Evolutionary conservation across 345 rosid species (phyloP).

Genomic region (Syzygium aromaticum): DNA sequence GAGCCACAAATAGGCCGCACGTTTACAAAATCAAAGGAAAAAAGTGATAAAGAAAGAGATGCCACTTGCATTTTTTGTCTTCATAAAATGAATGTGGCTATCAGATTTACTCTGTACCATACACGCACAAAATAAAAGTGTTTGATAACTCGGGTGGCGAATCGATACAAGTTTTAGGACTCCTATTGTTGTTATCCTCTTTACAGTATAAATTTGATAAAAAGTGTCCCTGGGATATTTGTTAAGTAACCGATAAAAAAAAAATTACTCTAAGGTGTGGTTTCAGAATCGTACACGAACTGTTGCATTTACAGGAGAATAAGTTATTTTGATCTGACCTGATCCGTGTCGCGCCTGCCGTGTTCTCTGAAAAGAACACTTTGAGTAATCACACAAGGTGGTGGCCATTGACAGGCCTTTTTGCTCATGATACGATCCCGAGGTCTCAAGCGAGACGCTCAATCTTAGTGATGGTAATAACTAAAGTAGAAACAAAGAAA

Average conservation of each 20-base stretch:
- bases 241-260: not conserved
- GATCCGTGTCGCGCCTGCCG: rapidly evolving
- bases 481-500: not conserved
- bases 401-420: not conserved
- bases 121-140: not conserved
- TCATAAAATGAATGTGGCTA: not conserved
- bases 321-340: not conserved
- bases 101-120: not conserved
- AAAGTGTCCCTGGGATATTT: not conserved
- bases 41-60: not conserved
- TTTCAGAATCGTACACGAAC: rapidly evolving
- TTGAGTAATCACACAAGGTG: not conserved
- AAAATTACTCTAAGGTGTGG: not conserved
- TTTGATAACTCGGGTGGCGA: not conserved
- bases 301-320: not conserved
- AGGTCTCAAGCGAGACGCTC: not conserved
- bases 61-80: not conserved
- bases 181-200: no score
- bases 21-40: not conserved
- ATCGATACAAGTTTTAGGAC: not conserved
- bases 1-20: not conserved
- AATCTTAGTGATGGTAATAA: not conserved
- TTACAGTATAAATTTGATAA: not conserved
- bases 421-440: not conserved
- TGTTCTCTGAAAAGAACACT: not conserved